Base-by-base conservation (phyloP, 2,329 filamentous ascomycete species). In the Alternaria brassicicola region DNA sequence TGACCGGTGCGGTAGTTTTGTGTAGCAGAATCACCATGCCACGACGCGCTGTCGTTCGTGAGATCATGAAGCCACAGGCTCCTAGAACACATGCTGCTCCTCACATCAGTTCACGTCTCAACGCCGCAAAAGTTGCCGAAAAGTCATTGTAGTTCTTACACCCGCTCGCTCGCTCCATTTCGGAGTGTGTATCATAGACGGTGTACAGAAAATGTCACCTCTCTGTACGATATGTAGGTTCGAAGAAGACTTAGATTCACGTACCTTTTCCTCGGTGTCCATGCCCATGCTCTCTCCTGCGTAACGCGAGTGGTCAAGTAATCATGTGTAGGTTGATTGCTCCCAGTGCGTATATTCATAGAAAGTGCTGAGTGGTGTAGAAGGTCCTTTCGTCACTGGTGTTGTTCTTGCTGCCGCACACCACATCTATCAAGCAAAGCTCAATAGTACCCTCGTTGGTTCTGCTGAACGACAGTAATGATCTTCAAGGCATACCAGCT, bases 1-100 rank as follows among this genome's bases (percentile, higher is more conserved):
- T 99, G 60, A 96, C 92, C 0, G 92, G 92, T 42, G 89, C 89
- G 0, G 81, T 97, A 21, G 84, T 97, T 1, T 81, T 97, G 35
- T 91, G 91, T 10, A 92, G 89, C 68, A 66, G 75, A 26, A 73
- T 75, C 31, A 69, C 69, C 0, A 66, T 76, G 70, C 74, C 75
- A 12, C 65, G 74, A 4, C 70, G 72, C 3, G 72, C 69, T 26
- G 67, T 76, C 19, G 49, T 75, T 47, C 65, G 65, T 33, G 70
- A 74, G 49, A 59, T 76, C 45, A 65, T 69, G 63, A 72, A 71
- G 42, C 59, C 69, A 2, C 58, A 61, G 33, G 58, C 58, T 12
- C 54, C 67, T 1, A 55, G 62, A 49, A 65, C 62, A 3, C 52
- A 54, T 9, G 50, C 64, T 6, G 48, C 60, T 1, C 67, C 65